phyloP scores from a whole-genome alignment of 1,284 basidiomycete species.

The Caloboletus firmus region DNA sequence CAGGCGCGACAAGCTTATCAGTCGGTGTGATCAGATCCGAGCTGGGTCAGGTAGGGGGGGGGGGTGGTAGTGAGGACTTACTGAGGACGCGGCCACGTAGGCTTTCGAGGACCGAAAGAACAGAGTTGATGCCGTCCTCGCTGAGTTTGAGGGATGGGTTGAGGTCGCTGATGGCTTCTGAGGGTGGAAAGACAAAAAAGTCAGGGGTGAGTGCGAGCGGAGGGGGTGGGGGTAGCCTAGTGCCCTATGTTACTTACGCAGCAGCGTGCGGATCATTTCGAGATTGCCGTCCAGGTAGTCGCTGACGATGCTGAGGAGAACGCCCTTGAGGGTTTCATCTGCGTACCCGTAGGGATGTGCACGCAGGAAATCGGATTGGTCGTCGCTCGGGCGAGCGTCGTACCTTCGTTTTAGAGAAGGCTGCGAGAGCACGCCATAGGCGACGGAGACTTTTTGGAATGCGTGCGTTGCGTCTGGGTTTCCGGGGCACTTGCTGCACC shows the following conservation, averaged over 20 bases:
- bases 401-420: conserved; percentile 69
- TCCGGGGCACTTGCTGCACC: conserved; percentile 72
- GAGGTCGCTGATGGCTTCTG: conserved; percentile 71
- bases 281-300: conserved; percentile 85
- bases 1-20: conserved; percentile 73
- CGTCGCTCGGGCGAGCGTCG: conserved; percentile 54
- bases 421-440: conserved; percentile 77
- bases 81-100: conserved; percentile 69
- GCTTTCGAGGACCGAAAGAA: conserved; percentile 59
- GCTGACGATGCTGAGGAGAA: conserved; percentile 71
- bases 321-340: conserved; percentile 76
- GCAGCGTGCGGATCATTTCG: conserved; percentile 72
- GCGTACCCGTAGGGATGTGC: conserved; percentile 52
- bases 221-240: not conserved
- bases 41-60: not conserved
- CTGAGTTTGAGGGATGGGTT: conserved; percentile 68
- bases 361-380: conserved; percentile 53
- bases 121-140: conserved; percentile 69
- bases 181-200: not conserved
- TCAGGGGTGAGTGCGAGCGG: not conserved
- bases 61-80: conserved; percentile 35
- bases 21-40: conserved; percentile 4
- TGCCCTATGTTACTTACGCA: conserved; percentile 50
- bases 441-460: conserved; percentile 83
- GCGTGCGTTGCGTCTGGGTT: conserved; percentile 77